Base-by-base conservation (phyloP, 371 early-diverging fungal genomes). In the Nematocida displodere region DNA sequence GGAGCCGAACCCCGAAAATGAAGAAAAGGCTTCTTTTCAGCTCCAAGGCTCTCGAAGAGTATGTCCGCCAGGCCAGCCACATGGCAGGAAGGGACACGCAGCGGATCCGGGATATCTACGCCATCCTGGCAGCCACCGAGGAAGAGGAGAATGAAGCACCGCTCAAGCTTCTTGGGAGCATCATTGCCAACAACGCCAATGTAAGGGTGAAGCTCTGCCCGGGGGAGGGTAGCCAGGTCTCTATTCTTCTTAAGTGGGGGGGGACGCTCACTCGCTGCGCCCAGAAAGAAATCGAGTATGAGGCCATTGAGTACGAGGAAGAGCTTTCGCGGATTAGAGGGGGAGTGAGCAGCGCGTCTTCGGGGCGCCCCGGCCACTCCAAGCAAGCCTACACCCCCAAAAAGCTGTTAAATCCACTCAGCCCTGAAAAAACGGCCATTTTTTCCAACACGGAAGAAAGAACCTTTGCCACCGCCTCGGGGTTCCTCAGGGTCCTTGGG, bases 1-100 rank as follows among this genome's bases (percentile, higher is more conserved):
- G 68, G 24, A 71, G 75, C 24, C 40, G 75, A 54, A 61, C 61
- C 7, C 75, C 75, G n/a, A 71, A 71, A 49, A 64, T 71, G 31
- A 71, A 71, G 36, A 71, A 71, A 8, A 47, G 33, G 28, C 75
- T 71, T 0, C 8, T 61, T 0, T 71, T 71, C 36, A 33, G 15
- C 0, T 71, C 75, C 2, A 36, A 59, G 22, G 17, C 8, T n/a
- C 61, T 71, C 11, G 26, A 22, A 52, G 52, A 56, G 61, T 58
- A 71, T 52, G 26, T 61, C 3, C 13, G n/a, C 17, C 46, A 34
- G 26, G 42, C 36, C 29, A 20, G 29, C 48, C 7, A 52, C 15
- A 4, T 13, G 28, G 75, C 75, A 50, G 75, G 75, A 1, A 47
- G 75, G 42, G 75, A 71, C 33, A 62, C 63, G 3, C 20, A 40